Percentiles rank a stretch among this genome's conserved stretches.
phyloP scores from a whole-genome alignment of 2,329 filamentous ascomycete genomes.

The Sporothrix mexicana region DNA sequence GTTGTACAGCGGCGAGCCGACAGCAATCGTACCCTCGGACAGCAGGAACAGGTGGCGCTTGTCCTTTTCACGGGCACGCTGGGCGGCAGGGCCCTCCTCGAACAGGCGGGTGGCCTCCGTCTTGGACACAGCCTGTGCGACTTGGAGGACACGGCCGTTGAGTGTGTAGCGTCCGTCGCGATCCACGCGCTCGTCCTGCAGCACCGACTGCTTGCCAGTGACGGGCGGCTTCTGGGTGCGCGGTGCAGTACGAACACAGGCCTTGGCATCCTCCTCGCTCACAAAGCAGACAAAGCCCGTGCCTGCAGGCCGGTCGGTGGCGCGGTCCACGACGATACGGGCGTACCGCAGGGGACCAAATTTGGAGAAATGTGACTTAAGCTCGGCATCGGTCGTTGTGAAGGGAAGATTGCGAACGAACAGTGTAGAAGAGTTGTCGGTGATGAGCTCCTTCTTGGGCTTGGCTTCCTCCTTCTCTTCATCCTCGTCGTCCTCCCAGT shows the following conservation, averaged over 20 bases:
- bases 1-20: slow-evolving; percentile 77
- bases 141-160: slow-evolving; percentile 83
- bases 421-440: slow-evolving; percentile 75
- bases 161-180: slow-evolving; percentile 85
- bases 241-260: slow-evolving; percentile 78
- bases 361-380: slow-evolving; percentile 83
- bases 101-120: slow-evolving; percentile 77
- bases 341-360: slow-evolving; percentile 93
- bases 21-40: slow-evolving; percentile 80
- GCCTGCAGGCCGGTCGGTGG: slow-evolving; percentile 84
- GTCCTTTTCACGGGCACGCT: slow-evolving; percentile 73
- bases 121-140: slow-evolving; percentile 84
- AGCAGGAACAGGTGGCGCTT: slow-evolving; percentile 90
- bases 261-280: slow-evolving; percentile 73
- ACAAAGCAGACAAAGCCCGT: slow-evolving; percentile 96
- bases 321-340: slow-evolving; percentile 84
- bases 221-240: slow-evolving; percentile 47
- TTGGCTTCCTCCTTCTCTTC: slow-evolving; percentile 45
- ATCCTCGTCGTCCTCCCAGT: slow-evolving; percentile 49
- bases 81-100: slow-evolving; percentile 70
- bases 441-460: slow-evolving; percentile 47
- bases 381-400: slow-evolving; percentile 77
- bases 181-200: slow-evolving; percentile 85
- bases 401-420: slow-evolving; percentile 97
- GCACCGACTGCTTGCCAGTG: slow-evolving; percentile 75